Percentiles rank a stretch among this genome's conserved stretches.
phyloP scores from a whole-genome alignment of 192 early-diverging fungal genomes.

The Mortierella alpina region DNA sequence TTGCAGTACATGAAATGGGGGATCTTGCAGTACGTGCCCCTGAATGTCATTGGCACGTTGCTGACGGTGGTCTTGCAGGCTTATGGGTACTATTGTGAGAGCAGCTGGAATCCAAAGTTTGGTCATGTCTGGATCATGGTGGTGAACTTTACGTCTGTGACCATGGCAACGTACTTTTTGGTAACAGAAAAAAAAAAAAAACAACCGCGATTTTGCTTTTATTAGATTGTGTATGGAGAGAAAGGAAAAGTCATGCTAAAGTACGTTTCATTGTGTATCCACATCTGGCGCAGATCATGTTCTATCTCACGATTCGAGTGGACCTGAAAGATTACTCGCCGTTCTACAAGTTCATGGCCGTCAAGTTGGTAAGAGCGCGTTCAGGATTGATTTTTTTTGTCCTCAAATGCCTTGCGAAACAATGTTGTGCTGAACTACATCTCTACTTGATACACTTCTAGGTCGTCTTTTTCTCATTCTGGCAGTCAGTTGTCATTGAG shows the following conservation, averaged over 20 bases:
- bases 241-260: not conserved
- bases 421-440: not conserved
- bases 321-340: slow-evolving; percentile 47
- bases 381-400: not conserved
- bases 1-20: slow-evolving; percentile 69
- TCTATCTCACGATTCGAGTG: slow-evolving; percentile 45
- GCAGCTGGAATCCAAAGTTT: slow-evolving; percentile 73
- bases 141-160: slow-evolving; percentile 69
- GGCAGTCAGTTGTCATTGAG: slow-evolving; percentile 43
- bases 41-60: slow-evolving; percentile 67
- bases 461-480: slow-evolving; percentile 57
- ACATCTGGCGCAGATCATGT: slow-evolving; percentile 35
- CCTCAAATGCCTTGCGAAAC: not conserved
- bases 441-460: slow-evolving; percentile 6
- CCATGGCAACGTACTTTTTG: slow-evolving; percentile 74
- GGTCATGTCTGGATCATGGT: slow-evolving; percentile 74
- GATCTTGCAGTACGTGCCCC: slow-evolving; percentile 77
- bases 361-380: slow-evolving; percentile 37
- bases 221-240: not conserved
- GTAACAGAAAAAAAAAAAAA: slow-evolving; percentile 30
- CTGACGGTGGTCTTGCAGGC: slow-evolving; percentile 69
- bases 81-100: slow-evolving; percentile 68
- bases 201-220: not conserved
- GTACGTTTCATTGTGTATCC: not conserved
- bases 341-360: slow-evolving; percentile 54